Evolutionary conservation across 2,329 filamentous ascomycete genomes (phyloP), one percentile per base, ranked within the genome.

Genomic region (Colletotrichum aenigma): DNA sequence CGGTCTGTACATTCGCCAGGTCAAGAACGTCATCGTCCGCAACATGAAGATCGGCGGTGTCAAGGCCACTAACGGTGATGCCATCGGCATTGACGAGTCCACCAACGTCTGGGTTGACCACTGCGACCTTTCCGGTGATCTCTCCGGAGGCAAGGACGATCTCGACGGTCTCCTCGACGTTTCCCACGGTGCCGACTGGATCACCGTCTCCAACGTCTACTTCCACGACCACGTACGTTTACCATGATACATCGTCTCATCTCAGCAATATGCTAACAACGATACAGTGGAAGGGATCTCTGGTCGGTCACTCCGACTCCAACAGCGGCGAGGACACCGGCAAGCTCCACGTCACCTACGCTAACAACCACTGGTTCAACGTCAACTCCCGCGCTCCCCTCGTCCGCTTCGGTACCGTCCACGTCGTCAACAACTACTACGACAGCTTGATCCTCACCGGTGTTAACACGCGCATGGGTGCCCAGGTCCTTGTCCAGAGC

Each of bases 401-500:
- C 5, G 82, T 92, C 79, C 90, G 91, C 77, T 93, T 93, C 82
- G 91, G 91, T 12, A 93, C 90, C 9, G 91, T 87, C 9, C 91
- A 93, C 80, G 78, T 86, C 70, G 83, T 82, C 75, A 83, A 82
- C 76, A 79, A 76, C 75, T 89, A 87, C 83, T 90, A 87, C 82
- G 81, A 85, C 78, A 79, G 85, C 73, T 83, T 87, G n/a, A 78
- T 79, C 3, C 81, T 80, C 32, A 85, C 87, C 34, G 89, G 87
- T 30, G 87, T 92, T 83, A 90, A 91, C 84, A 87, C 89, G 48
- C 88, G 89, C 61, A 83, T 87, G 78, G 87, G 86, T 13, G 89
- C 89, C 6, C 86, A 92, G 79, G 83, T 91, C 4, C 86, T 91
- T 18, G 86, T 91, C 28, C 88, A 91, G 84, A 87, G 86, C 52